Percentiles rank a stretch among this genome's conserved stretches.
phyloP scores from a whole-genome alignment of 1,139 yeast species.

The Scheffersomyces insectosa region DNA sequence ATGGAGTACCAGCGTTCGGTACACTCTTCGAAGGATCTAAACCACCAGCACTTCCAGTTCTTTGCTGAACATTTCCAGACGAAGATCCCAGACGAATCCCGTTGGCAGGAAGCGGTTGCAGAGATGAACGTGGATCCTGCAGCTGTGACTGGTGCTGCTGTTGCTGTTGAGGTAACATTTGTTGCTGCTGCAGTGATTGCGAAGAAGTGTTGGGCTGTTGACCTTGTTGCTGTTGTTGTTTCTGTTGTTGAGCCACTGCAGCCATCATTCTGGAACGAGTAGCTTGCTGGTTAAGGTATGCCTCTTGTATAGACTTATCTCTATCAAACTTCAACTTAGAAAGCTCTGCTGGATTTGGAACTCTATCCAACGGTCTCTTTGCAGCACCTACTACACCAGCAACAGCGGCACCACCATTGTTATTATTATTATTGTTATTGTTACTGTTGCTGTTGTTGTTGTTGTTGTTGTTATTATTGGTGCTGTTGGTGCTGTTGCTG shows the following conservation, averaged over 20 bases:
- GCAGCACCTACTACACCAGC: conserved; percentile 7
- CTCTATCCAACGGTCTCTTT: conserved; percentile 32
- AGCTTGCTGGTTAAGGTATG: conserved; percentile 57
- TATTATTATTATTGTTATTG: neutral
- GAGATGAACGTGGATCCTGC: conserved; percentile 1
- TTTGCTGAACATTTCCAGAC: neutral
- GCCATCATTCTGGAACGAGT: conserved; percentile 40
- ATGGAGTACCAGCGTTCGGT: neutral
- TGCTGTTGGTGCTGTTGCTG: conserved; percentile 1
- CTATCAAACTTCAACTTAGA: conserved; percentile 80
- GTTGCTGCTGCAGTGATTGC: conserved; percentile 12
- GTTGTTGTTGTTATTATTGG: neutral
- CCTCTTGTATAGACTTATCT: conserved; percentile 80
- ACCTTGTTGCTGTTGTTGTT: conserved; percentile 18
- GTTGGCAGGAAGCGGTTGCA: neutral
- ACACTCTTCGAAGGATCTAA: neutral
- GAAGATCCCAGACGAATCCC: neutral
- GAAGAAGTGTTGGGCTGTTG: conserved; percentile 1
- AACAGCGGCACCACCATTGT: neutral
- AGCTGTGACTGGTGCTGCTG: conserved; percentile 5
- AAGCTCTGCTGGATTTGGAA: conserved; percentile 82
- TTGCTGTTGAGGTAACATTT: neutral
- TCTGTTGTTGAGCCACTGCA: conserved; percentile 40
- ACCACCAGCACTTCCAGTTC: neutral
- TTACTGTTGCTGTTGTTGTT: conserved; percentile 4